Conservation (phyloP, 805 yeast genomes). For the Nakazawaea anatomiae region DNA sequence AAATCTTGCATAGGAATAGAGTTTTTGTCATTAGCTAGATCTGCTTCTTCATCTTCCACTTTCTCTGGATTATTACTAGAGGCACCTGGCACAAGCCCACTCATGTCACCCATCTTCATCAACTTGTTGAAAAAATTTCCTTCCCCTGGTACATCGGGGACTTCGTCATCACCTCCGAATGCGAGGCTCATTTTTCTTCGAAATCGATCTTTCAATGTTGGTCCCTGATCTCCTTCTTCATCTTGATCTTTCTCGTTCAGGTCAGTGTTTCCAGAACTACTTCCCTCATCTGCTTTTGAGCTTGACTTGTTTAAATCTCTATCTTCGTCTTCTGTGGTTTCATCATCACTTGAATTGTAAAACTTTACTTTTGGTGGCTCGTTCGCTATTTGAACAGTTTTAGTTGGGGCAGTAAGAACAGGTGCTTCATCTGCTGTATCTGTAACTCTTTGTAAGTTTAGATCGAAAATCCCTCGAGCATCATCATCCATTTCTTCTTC, state of each 20-base stretch:
- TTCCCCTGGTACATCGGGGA: conserved; percentile 14
- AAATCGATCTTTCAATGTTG: conserved; percentile 12
- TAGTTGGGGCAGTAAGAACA: neutral
- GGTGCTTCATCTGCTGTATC: neutral
- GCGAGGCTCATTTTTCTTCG: conserved; percentile 15
- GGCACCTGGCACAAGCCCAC: conserved; percentile 31
- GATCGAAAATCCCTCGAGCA: conserved; percentile 1
- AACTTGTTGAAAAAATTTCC: conserved; percentile 3
- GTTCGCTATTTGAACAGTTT: neutral
- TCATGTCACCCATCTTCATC: conserved; percentile 23
- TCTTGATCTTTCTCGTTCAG: neutral
- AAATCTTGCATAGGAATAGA: conserved; percentile 37
- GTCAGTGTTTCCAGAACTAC: conserved; percentile 4
- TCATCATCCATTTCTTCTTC: conserved; percentile 10
- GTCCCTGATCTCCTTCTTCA: conserved; percentile 1
- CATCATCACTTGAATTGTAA: conserved; percentile 21
- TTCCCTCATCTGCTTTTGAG: conserved; percentile 11
- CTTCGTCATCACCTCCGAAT: conserved; percentile 7
- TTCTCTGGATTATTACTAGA: conserved; percentile 13
- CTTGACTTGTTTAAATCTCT: conserved; percentile 4
- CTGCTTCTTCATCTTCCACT: conserved; percentile 31
- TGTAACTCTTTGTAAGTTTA: neutral
- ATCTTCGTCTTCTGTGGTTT: conserved; percentile 17
- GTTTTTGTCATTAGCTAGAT: conserved; percentile 20
- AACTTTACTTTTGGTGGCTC: conserved; percentile 7